phyloP scores from a whole-genome alignment of 1,284 basidiomycete species.

The Ganoderma leucocontextum region DNA sequence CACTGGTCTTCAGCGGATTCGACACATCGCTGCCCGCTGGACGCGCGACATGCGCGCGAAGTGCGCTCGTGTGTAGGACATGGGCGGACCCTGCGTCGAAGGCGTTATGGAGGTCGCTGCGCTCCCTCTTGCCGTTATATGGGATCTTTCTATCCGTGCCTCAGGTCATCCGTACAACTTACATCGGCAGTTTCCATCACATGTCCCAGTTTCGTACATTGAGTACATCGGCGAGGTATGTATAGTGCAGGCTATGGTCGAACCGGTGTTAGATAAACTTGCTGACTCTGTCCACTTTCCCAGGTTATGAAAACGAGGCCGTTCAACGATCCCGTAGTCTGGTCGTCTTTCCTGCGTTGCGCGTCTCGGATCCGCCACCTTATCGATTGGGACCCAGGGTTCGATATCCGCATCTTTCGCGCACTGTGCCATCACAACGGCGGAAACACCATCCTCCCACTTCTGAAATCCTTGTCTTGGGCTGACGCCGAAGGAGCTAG shows the following conservation, averaged over 20 bases:
- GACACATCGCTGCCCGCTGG: background rate
- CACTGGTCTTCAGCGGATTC: background rate
- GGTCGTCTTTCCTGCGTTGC: slow-evolving; percentile 7
- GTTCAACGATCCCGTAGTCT: background rate
- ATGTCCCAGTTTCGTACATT: background rate
- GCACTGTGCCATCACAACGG: background rate
- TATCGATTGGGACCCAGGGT: slow-evolving; percentile 4
- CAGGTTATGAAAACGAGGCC: background rate
- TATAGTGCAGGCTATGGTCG: background rate
- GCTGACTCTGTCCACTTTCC: background rate
- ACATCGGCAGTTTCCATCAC: slow-evolving; percentile 3
- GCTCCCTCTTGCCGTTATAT: slow-evolving; percentile 7
- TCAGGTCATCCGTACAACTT: background rate
- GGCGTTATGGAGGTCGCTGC: background rate
- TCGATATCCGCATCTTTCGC: background rate
- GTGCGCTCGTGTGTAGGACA: background rate
- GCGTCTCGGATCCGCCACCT: slow-evolving; percentile 7
- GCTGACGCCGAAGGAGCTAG: background rate
- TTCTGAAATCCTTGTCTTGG: background rate
- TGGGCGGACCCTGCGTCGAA: slow-evolving; percentile 1
- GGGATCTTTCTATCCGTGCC: background rate
- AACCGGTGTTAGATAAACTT: background rate
- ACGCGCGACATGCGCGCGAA: background rate
- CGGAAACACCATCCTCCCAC: background rate
- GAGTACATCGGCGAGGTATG: slow-evolving; percentile 1